Base-by-base conservation (phyloP, 106 monocot species). In the Gastrodia elata region DNA sequence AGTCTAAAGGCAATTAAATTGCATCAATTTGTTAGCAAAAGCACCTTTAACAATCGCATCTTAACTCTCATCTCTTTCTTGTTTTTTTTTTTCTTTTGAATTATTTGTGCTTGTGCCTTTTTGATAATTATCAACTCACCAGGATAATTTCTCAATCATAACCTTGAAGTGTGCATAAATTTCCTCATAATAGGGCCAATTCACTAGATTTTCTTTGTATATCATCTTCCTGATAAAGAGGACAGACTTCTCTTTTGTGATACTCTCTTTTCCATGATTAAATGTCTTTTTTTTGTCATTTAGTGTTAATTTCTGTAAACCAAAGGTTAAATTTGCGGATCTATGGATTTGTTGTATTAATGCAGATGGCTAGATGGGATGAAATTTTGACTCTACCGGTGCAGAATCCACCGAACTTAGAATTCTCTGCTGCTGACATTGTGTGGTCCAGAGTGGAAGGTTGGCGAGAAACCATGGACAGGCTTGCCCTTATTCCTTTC, bases 331-430 rank as follows among this genome's bases (percentile, higher is more conserved):
- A 61, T 24, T 9, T 30, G 27, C 30, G 13, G 61, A 61, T 61
- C 27, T 32, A 61, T 61, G 30, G 4, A 61, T 61, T 61, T 10
- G 10, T 61, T n/a, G 0, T 61, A 30, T 32, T 61, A 36, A 36
- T 75, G 81, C 78, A 87, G 89, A 96, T 96, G 96, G 88, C 96
- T 41, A 85, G 90, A 34, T 96, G 92, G 96, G 96, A 96, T 81
- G 89, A 84, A 73, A 96, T 96, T 75, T 44, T 96, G 82, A 86
- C 87, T 32, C 80, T 96, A 15, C 92, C 96, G 0, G 85, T 96
- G 46, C 96, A 96, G 78, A 96, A 79, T 70, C 96, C 92, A 32
- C 80, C 87, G 8, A 83, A 80, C 2, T 65, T 76, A 55, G 92
- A 96, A 68, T 92, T 97, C 74, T 97, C 90, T 25, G 90, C 96